Base-by-base conservation (phyloP, 2,329 filamentous ascomycete species). In the Pestalotiopsis sp. region DNA sequence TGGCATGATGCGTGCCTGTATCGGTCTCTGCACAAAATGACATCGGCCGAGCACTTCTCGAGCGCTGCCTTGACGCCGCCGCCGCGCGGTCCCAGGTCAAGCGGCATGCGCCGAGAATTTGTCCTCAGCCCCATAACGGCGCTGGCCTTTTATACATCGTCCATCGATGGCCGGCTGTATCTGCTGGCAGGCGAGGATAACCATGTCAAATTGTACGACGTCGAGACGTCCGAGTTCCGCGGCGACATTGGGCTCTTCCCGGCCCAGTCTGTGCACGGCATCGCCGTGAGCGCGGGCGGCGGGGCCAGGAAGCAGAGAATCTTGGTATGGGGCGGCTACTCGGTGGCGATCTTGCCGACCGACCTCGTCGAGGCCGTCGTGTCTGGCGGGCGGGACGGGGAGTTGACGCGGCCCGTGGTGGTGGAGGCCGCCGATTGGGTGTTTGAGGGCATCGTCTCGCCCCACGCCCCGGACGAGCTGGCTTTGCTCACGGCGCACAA, bases 401-500 rank as follows among this genome's bases (percentile, higher is more conserved):
- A 74, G 13, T 27, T 77, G 70, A 72, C 80, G 70, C 69, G 74
- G 66, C 65, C 23, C 67, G 77, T 27, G 73, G 71, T 6, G 12
- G 86, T 86, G 73, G 81, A 82, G 27, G 78, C 78, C 3, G 87
- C 88, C 4, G 94, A 97, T 79, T 96, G 94, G 93, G 90, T 97
- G 71, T 87, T 95, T 73, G 89, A 93, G 77, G 91, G 86, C 45
- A 81, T 83, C 41, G 80, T 91, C 68, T 87, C 86, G 62, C 83
- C 87, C 4, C 76, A 78, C 57, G 75, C 80, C 36, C 69, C 73
- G 1, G 75, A 76, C 36, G 77, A 80, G 12, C 89, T 87, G 17
- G 89, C 89, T 17, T 79, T 96, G 12, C 84, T 97, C 17, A 97
- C 94, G 2, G 94, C 95, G 1, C 95, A 98, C 80, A 98, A 98